phyloP scores from a whole-genome alignment of 2,329 filamentous ascomycete species.

The Sporothrix variecibatus region DNA sequence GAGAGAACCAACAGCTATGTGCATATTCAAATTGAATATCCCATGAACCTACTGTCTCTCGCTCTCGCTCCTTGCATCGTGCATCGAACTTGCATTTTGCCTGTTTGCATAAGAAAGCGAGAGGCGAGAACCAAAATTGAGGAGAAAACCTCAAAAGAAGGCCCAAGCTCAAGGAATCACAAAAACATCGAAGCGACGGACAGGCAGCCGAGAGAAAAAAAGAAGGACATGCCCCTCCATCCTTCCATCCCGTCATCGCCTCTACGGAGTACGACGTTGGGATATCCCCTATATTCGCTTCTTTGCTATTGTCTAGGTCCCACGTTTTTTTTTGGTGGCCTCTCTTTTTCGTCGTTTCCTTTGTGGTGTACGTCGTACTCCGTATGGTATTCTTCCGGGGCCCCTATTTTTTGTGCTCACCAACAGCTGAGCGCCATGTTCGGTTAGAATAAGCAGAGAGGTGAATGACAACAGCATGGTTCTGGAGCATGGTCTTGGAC shows the following conservation, averaged over 20 bases:
- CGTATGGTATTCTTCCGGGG: not conserved
- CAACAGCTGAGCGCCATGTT: not conserved
- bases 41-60: not conserved
- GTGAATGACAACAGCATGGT: not conserved
- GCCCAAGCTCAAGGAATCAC: not conserved
- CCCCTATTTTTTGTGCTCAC: not conserved
- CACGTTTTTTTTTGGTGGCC: not conserved
- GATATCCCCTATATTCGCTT: slow-evolving; percentile 12
- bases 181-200: too few relatives aligned
- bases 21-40: not conserved
- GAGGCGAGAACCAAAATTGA: not conserved
- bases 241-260: not conserved
- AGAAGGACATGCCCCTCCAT: not conserved
- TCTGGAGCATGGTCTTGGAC: not conserved
- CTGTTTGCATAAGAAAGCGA: not conserved
- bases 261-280: not conserved
- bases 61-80: not conserved
- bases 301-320: not conserved
- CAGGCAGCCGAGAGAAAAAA: too few relatives aligned
- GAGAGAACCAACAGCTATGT: not conserved
- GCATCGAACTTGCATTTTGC: not conserved
- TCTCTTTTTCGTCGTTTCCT: not conserved
- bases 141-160: not conserved
- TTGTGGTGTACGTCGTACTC: too few relatives aligned
- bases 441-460: not conserved